phyloP scores from a whole-genome alignment of 208 protist species.

The Crithidia thermophila region DNA sequence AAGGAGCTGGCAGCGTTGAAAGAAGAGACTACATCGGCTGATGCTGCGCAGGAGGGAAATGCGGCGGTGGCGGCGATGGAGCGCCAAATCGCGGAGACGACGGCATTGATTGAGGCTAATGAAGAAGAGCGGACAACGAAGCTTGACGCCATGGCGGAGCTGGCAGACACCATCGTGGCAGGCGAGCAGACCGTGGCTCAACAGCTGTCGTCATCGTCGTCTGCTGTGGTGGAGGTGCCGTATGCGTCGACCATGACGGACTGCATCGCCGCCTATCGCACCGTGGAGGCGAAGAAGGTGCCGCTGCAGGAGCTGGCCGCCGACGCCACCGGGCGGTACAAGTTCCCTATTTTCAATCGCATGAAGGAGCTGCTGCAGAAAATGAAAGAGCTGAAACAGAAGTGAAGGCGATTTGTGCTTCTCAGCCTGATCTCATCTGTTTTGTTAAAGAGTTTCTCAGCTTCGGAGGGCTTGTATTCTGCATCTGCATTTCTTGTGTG shows the following conservation, averaged over 20 bases:
- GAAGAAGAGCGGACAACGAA: constrained; percentile 33
- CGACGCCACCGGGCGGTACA: constrained; percentile 84
- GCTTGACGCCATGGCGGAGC: constrained; percentile 30
- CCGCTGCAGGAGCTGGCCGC: constrained; percentile 76
- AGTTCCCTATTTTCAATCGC: constrained; percentile 85
- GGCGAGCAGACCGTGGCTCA: constrained; percentile 20
- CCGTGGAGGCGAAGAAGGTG: constrained; percentile 53
- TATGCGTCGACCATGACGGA: constrained; percentile 66
- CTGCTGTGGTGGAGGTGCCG: constrained; percentile 9
- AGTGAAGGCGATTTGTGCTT: neutral
- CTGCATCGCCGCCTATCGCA: constrained; percentile 74
- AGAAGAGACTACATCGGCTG: neutral
- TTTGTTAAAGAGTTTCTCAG: too few relatives aligned
- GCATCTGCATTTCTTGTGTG: constrained; percentile 1
- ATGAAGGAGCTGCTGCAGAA: constrained; percentile 83
- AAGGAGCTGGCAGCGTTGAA: constrained; percentile 24
- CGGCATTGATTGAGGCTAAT: constrained; percentile 28
- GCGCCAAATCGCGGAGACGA: constrained; percentile 29
- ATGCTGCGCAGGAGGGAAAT: neutral
- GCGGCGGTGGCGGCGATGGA: constrained; percentile 3
- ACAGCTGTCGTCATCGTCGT: neutral
- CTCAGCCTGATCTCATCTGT: neutral
- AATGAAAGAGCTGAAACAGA: constrained; percentile 83
- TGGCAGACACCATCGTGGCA: constrained; percentile 19
- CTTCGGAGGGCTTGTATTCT: too few relatives aligned